Base-by-base conservation (phyloP, 164 flowering plant species). In the Berberis vulgaris region DNA sequence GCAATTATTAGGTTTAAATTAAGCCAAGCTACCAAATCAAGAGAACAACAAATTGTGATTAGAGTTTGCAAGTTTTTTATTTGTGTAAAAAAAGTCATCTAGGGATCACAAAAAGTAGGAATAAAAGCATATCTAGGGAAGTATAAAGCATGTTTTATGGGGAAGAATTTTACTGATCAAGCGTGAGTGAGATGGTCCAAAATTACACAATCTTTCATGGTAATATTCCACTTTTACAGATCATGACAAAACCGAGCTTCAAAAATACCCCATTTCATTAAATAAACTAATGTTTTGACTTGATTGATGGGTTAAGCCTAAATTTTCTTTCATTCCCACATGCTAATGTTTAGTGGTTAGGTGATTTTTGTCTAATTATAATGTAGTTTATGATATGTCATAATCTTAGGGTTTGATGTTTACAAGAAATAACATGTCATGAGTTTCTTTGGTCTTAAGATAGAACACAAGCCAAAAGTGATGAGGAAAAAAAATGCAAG, bases 161-260 rank as follows among this genome's bases (percentile, higher is more conserved):
- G 63, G 61, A 70, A 70, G 80, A 76, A 76, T 72, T 73, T 73
- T 45, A 66, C 72, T 73, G 70, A 63, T 50, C 60, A 76, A 63
- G 75, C 65, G 65, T 72, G 74, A 60, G 63, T 57, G 59, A 62
- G 62, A 68, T 50, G 69, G 49, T 65, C 72, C 70, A 63, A 74
- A 68, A 74, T 12, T 7, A 72, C 82, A 76, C 76, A 67, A 12
- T 61, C 68, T 72, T 76, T 68, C 57, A 75, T 68, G 72, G 47
- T 56, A 59, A 74, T 71, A 75, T 71, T 71, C 69, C 12, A 52
- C 43, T 7, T 56, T 60, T 41, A 49, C 58, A 65, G 46, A 71
- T 26, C 63, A 70, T 66, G 72, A 71, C 65, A 26, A 62, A 62
- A 50, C 41, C 43, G 39, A 61, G 54, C 49, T 59, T 59, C 49